Base-by-base conservation (phyloP, 2,329 filamentous ascomycete genomes). In the Colletotrichum lupini region DNA sequence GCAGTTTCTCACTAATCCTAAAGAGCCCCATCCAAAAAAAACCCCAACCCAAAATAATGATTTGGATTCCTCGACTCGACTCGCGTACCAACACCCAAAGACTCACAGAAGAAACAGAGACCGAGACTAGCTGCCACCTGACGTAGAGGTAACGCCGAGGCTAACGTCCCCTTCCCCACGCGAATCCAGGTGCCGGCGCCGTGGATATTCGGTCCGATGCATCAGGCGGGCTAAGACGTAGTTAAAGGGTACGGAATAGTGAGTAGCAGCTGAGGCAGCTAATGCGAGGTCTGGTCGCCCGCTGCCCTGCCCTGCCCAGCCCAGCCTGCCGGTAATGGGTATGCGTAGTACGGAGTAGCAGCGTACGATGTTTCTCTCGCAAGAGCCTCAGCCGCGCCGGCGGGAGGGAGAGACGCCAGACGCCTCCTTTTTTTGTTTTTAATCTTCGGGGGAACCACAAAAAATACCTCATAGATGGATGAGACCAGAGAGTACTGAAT, bases 141-240 rank as follows among this genome's bases (percentile, higher is more conserved):
- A 66, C 37, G 67, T 69, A 22, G 19, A 58, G 60, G 53, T 30
- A 26, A 58, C 53, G 35, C 67, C 55, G 53, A 26, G 37, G 35
- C 67, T 59, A 70, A 53, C 11, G 16, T 52, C 24, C 6, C 24
- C 42, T 42, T 60, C 53, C 24, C 61, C 60, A 67, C 61, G 53
- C 30, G 62, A 56, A 32, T 19, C 19, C 28, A 22, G 24, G 35
- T 26, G 35, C 59, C 67, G 35, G 52, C 35, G 28, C 53, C 55
- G 22, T 19, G 9, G 49, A 64, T 57, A 22, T 58, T 67, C 68
- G 62, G 68, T 42, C 68, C 62, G 68, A 67, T 67, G 32, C 35
- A 55, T n/a, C 9, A 24, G 1, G 24, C 30, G 8, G 37, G 37
- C 16, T 19, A 42, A 42, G 37, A 7, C 14, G 37, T 8, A 42